A percentile compares a stretch with the other conserved stretches of the same genome.
Evolutionary conservation across 352 stramenopile genomes (phyloP).

Genomic region (Phytophthora pistaciae): DNA sequence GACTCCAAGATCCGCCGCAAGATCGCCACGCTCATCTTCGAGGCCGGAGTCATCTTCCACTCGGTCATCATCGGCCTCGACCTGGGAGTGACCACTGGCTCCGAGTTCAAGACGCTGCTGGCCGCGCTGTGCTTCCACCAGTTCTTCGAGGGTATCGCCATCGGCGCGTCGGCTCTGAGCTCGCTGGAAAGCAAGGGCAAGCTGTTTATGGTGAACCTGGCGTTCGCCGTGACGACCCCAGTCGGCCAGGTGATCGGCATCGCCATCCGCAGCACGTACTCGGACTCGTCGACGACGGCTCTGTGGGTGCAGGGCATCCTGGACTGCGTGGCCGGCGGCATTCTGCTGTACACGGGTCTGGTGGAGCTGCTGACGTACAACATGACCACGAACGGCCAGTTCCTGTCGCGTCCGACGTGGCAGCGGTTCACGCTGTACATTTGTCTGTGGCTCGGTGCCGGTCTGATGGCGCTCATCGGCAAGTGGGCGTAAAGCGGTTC

Average conservation of each 20-base stretch:
- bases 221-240: constrained; percentile 66
- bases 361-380: constrained; percentile 78
- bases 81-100: constrained; percentile 55
- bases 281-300: constrained; percentile 47
- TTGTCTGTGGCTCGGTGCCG: constrained; percentile 61
- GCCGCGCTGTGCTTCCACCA: constrained; percentile 78
- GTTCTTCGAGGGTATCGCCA: constrained; percentile 79
- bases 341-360: constrained; percentile 76
- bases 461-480: constrained; percentile 70
- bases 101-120: constrained; percentile 69
- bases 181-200: constrained; percentile 50
- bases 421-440: constrained; percentile 58
- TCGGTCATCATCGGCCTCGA: constrained; percentile 77
- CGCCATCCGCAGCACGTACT: constrained; percentile 60
- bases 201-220: constrained; percentile 55
- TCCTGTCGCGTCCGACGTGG: constrained; percentile 41
- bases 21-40: constrained; percentile 62
- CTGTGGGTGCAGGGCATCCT: constrained; percentile 73
- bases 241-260: constrained; percentile 70
- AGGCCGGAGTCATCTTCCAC: constrained; percentile 68
- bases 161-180: constrained; percentile 53
- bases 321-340: constrained; percentile 71
- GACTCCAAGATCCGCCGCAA: constrained; percentile 39
- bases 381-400: constrained; percentile 72
- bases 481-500: constrained; percentile 75